These are phyloP conservation scores for Euphorbia pulcherrima DNA, from an alignment of 345 rosid genomes.

Conservation along the genomic window DNA sequence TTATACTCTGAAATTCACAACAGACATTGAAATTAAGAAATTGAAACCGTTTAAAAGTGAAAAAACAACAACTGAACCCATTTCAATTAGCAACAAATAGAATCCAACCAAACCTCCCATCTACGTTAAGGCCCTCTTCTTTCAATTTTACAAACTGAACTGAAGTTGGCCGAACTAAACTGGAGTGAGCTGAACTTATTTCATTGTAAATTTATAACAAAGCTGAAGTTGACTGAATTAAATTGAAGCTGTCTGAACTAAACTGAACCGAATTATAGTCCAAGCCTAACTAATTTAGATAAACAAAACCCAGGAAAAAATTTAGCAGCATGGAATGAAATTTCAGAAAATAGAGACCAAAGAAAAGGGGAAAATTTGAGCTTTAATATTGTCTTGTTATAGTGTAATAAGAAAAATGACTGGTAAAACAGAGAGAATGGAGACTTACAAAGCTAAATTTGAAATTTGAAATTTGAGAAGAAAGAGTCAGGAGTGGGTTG, in stretches of 20 bases:
- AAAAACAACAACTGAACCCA: slow-evolving; percentile 2
- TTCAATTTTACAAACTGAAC: no score
- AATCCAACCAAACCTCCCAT: no score
- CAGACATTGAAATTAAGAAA: not conserved
- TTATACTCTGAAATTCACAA: not conserved
- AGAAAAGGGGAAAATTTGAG: not conserved
- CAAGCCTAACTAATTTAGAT: no score
- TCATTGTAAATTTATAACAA: no score
- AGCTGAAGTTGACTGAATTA: no score
- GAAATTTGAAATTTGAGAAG: not conserved
- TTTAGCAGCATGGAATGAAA: not conserved
- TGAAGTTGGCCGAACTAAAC: no score
- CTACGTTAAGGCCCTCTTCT: no score
- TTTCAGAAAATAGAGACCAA: not conserved
- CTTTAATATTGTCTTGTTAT: not conserved
- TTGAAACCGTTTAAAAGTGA: not conserved
- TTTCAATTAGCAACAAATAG: not conserved
- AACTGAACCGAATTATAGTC: no score
- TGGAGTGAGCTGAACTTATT: no score
- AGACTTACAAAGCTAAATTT: not conserved
- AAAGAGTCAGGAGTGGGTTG: not conserved
- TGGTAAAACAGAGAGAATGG: not conserved
- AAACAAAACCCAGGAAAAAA: not conserved
- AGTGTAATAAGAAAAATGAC: not conserved
- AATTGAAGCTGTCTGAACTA: no score